Base-by-base conservation (phyloP, 805 yeast genomes). In the Candida silvicultrix region DNA sequence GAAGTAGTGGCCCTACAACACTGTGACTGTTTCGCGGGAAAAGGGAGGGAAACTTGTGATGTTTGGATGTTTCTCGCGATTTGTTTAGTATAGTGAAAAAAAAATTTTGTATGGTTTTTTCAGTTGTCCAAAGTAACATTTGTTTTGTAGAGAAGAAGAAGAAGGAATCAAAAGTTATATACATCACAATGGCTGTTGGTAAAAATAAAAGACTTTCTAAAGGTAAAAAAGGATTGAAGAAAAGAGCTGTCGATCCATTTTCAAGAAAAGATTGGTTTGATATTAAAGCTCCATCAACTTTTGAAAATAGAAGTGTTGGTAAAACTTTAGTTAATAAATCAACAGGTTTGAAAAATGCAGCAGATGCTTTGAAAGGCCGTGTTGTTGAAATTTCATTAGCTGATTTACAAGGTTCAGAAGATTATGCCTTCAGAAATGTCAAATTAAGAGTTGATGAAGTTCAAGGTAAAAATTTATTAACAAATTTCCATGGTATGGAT, bases 401-500 rank as follows among this genome's bases (percentile, higher is more conserved):
- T 65, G 98, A 92, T 75, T 83, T 92, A 69, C 97, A 92, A 80
- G 96, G 96, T 68, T 88, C 95, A 67, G 98, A 92, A 81, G 98
- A 92, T 79, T 96, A 90, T 83, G 83, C 97, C 57, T 85, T 84
- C 88, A 92, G 95, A 83, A 89, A 92, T 80, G 78, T 92, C 70
- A 88, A 85, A 77, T 87, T 92, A 77, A 89, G 97, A 80, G 96
- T 92, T 65, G 98, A 90, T 68, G 98, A 92, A 79, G 96, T 90
- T 64, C 97, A 92, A 80, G 98, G 97, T 78, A 88, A 89, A 80
- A 89, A 90, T 85, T 81, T 90, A 69, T 81, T 90, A 73, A 90
- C 98, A 81, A 92, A 92, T 94, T 92, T 90, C 95, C 97, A 90
- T 82, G 98, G 98, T 68, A 75, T 92, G 75, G 95, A 89, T 80